Base-by-base conservation (phyloP, 331 rosid genomes). In the Rosa hybrid region DNA sequence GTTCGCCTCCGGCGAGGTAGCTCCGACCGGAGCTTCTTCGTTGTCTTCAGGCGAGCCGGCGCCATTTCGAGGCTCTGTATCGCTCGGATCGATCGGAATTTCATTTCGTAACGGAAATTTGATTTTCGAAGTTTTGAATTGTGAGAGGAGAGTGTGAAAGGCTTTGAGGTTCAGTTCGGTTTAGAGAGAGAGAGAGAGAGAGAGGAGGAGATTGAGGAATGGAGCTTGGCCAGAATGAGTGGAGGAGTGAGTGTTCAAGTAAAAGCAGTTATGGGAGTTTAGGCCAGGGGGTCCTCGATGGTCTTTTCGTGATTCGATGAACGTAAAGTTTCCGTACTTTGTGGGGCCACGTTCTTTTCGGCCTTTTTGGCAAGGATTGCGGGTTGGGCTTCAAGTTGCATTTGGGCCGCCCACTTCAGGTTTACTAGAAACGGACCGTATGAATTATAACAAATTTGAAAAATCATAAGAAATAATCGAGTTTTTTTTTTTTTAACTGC, bases 11-110 rank as follows among this genome's bases (percentile, higher is more conserved):
- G 91, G 84, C 94, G 94, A 79, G 88, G 84, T 3, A 91, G 78
- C 68, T 88, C 88, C 14, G 93, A 94, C 63, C 98, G 93, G 78
- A 87, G 98, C 90, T 88, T 91, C 92, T 86, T 91, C 83, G 81
- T 90, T 90, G 81, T 86, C 65, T 71, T 82, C 9, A 30, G 51
- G 77, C 18, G 70, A 27, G 41, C 39, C 11, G 63, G 73, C 2
- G 49, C 83, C 14, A 44, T 78, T 3, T 84, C 83, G 41, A 84
- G 83, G 78, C 75, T 76, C 6, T 90, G 91, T 84, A 82, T 88
- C 49, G 80, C 77, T 67, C 38, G 75, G 78, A 76, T 78, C 1
- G 89, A 75, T 77, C 79, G 80, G 68, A 6, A 74, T 60, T 71
- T 81, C 91, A 86, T 92, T 74, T 17, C 20, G n/a, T 12, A 59